phyloP scores from a whole-genome alignment of 1,284 basidiomycete species.

The Tylopilus orsonianus region DNA sequence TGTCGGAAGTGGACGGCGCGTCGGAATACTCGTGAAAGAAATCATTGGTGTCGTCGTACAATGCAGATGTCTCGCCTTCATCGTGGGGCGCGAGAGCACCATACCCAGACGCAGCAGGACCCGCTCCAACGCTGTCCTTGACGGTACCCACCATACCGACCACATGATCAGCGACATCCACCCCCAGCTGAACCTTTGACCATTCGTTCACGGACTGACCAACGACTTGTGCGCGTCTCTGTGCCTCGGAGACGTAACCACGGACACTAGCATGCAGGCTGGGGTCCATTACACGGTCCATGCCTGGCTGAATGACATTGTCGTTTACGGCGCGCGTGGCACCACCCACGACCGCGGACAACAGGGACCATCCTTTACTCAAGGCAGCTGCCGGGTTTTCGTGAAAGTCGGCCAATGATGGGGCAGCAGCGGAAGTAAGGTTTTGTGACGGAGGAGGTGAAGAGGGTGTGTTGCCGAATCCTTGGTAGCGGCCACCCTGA shows the following conservation, averaged over 20 bases:
- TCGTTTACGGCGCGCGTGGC: constrained; percentile 75
- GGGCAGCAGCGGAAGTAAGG: constrained; percentile 70
- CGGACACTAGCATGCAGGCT: constrained; percentile 69
- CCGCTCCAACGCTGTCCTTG: constrained; percentile 46
- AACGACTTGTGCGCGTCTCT: constrained; percentile 56
- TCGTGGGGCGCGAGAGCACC: constrained; percentile 47
- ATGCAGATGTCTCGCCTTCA: constrained; percentile 51
- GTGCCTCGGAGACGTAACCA: constrained; percentile 69
- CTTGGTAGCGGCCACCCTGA: constrained; percentile 82
- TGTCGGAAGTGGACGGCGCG: constrained; percentile 23
- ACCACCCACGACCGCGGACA: constrained; percentile 72
- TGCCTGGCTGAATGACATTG: constrained; percentile 79
- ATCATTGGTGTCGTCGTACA: constrained; percentile 57
- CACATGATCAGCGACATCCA: constrained; percentile 75
- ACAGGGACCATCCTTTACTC: constrained; percentile 83
- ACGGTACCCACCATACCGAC: constrained; percentile 59
- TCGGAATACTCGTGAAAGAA: constrained; percentile 54
- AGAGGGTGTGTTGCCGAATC: constrained; percentile 75
- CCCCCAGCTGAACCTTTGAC: constrained; percentile 70
- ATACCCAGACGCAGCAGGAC: constrained; percentile 55
- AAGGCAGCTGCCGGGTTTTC: constrained; percentile 77
- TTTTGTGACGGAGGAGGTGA: constrained; percentile 48
- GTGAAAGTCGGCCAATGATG: constrained; percentile 71
- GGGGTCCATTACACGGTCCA: constrained; percentile 76
- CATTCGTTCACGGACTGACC: constrained; percentile 68